A percentile compares a stretch with the other conserved stretches of the same genome.
phyloP scores from a whole-genome alignment of 176 grass and related monocot genomes.

The Triticum urartu region DNA sequence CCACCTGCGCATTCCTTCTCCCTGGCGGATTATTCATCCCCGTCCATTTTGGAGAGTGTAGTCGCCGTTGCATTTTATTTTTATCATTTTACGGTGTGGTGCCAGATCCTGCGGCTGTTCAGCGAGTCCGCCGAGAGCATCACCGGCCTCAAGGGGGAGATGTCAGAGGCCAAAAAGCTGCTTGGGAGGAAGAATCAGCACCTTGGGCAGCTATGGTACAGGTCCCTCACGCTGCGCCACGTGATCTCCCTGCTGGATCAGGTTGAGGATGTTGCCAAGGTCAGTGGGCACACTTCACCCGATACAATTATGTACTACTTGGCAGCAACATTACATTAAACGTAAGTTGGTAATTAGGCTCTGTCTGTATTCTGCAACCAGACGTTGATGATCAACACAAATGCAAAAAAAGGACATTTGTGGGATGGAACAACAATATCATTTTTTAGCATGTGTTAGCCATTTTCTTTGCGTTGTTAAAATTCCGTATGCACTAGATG shows the following conservation, averaged over 20 bases:
- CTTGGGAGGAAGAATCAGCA: conserved; percentile 91
- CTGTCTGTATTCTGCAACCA: background rate
- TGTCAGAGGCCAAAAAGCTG: conserved; percentile 80
- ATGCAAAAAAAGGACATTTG: background rate
- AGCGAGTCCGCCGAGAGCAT: conserved; percentile 92
- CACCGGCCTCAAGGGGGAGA: conserved; percentile 79
- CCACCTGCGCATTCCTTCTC: background rate
- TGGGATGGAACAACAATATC: background rate
- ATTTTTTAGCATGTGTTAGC: background rate
- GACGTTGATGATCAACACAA: background rate
- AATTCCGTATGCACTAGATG: background rate
- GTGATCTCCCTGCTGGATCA: conserved; percentile 84
- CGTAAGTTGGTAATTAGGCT: background rate
- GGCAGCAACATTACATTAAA: background rate
- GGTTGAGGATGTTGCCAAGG: conserved; percentile 90
- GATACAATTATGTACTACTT: background rate
- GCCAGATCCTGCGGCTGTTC: conserved; percentile 84
- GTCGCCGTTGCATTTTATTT: conserved; percentile 7
- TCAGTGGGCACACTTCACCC: conserved; percentile 21
- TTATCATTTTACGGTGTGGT: conserved; percentile 14
- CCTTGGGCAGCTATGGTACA: conserved; percentile 89
- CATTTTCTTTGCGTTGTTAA: background rate
- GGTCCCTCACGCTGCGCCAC: conserved; percentile 83
- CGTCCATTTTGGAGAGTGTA: background rate
- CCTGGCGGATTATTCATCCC: background rate